phyloP scores from a whole-genome alignment of 2,329 filamentous ascomycete genomes.

The Clathrospora elynae region DNA sequence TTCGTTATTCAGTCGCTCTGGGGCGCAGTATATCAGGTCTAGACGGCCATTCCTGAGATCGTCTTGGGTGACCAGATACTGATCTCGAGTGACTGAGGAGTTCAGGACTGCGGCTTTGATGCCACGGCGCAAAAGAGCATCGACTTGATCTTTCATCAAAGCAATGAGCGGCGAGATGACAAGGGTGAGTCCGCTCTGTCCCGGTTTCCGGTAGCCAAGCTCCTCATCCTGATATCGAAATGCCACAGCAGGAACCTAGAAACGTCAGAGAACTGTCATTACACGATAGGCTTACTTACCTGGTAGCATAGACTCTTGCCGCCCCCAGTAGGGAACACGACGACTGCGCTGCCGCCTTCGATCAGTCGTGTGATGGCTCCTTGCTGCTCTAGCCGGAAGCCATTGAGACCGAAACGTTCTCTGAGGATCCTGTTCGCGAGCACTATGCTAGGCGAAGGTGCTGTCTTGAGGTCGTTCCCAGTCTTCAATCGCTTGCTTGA shows the following conservation, averaged over 20 bases:
- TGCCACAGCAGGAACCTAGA: conserved; percentile 48
- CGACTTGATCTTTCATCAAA: conserved; percentile 95
- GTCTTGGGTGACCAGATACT: conserved; percentile 67
- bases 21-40: conserved; percentile 88
- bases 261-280: conserved; percentile 5
- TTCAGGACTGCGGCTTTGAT: conserved; percentile 83
- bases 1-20: conserved; percentile 87
- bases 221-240: conserved; percentile 50
- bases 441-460: conserved; percentile 24
- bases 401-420: conserved; percentile 49
- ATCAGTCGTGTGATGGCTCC: conserved; percentile 52
- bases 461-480: not conserved
- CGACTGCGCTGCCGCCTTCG: conserved; percentile 51
- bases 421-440: conserved; percentile 46
- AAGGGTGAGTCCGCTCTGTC: conserved; percentile 79
- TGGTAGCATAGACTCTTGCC: conserved; percentile 97
- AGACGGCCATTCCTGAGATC: conserved; percentile 67
- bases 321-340: conserved; percentile 83
- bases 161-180: conserved; percentile 91
- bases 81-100: conserved; percentile 59
- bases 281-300: conserved; percentile 51
- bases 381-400: conserved; percentile 55
- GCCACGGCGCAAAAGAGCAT: conserved; percentile 71
- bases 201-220: conserved; percentile 51
- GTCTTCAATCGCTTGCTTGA: conserved; percentile 7